A percentile compares a stretch with the other conserved stretches of the same genome.
Evolutionary conservation across 2,329 filamentous ascomycete species (phyloP).

Genomic region (Colletotrichum limetticola): DNA sequence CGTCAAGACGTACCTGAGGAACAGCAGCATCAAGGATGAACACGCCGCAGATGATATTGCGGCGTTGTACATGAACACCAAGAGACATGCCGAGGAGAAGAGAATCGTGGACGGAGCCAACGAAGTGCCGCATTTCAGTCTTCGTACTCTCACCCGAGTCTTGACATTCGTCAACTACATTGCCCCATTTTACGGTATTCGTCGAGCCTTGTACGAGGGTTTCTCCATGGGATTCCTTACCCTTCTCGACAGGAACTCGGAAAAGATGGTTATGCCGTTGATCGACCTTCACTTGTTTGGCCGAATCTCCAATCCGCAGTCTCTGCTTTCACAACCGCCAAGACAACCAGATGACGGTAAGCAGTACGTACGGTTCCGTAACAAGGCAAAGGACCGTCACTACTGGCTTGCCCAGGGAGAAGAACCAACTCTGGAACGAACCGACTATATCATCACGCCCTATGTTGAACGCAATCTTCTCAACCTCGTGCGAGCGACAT

Average conservation of each 20-base stretch:
- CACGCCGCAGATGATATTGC: conserved; percentile 84
- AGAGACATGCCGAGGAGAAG: conserved; percentile 82
- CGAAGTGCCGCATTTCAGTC: conserved; percentile 95
- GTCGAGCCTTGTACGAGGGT: conserved; percentile 90
- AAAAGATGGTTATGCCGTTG: conserved; percentile 79
- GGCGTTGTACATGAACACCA: conserved; percentile 87
- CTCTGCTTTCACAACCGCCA: conserved; percentile 82
- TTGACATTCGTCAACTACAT: conserved; percentile 90
- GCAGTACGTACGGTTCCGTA: conserved; percentile 82
- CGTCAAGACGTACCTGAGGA: conserved; percentile 87
- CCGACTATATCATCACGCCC: conserved; percentile 95
- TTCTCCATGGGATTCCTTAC: conserved; percentile 99
- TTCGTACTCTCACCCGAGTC: conserved; percentile 91
- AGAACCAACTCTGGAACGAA: conserved; percentile 73
- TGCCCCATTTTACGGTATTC: conserved; percentile 83
- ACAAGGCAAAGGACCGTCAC: conserved; percentile 72
- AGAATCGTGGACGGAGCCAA: conserved; percentile 93
- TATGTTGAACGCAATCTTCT: conserved; percentile 95
- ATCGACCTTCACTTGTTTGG: conserved; percentile 85
- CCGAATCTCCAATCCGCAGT: conserved; percentile 73
- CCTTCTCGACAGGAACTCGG: conserved; percentile 83
- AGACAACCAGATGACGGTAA: conserved; percentile 80
- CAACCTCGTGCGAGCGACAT: conserved; percentile 93
- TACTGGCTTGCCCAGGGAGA: conserved; percentile 90
- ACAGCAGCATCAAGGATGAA: conserved; percentile 76